These are phyloP conservation scores for Alternaria gansuensis DNA, from an alignment of 2,329 filamentous ascomycete genomes.

Conservation along the genomic window DNA sequence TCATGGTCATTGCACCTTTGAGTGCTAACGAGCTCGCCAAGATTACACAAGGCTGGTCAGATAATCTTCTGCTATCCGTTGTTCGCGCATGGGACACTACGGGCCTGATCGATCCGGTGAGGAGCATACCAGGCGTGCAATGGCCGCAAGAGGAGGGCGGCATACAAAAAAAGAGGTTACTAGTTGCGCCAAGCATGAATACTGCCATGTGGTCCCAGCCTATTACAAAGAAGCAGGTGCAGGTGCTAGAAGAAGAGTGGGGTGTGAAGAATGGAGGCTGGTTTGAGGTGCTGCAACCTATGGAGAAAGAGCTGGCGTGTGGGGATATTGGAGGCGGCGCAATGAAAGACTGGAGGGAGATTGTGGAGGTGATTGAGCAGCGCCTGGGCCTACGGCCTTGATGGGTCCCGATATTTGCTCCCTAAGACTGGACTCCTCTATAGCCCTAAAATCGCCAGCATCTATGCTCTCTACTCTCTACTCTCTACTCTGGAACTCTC, in stretches of 20 bases:
- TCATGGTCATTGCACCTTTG: slow-evolving; percentile 81
- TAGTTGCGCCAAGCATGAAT: slow-evolving; percentile 88
- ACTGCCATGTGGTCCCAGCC: slow-evolving; percentile 90
- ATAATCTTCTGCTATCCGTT: slow-evolving; percentile 76
- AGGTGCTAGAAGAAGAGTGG: slow-evolving; percentile 78
- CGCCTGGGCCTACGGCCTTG: slow-evolving; percentile 35
- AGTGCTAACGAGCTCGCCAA: slow-evolving; percentile 89
- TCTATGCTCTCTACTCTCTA: not conserved
- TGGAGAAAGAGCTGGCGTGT: slow-evolving; percentile 82
- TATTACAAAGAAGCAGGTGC: slow-evolving; percentile 76
- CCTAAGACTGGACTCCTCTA: not conserved
- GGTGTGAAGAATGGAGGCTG: slow-evolving; percentile 58
- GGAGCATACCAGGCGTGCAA: slow-evolving; percentile 38
- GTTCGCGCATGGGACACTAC: slow-evolving; percentile 86
- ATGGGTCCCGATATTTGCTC: not conserved
- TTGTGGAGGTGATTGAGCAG: slow-evolving; percentile 71
- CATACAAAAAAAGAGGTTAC: slow-evolving; percentile 65
- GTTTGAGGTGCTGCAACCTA: slow-evolving; percentile 77
- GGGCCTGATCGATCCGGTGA: slow-evolving; percentile 44
- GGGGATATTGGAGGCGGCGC: slow-evolving; percentile 83
- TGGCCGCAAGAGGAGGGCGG: slow-evolving; percentile 30
- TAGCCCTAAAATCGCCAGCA: not conserved
- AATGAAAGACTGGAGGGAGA: slow-evolving; percentile 82
- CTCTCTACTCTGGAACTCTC: not conserved
- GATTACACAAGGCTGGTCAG: slow-evolving; percentile 77